A percentile compares a stretch with the other conserved stretches of the same genome.
These are phyloP conservation scores for Cutaneotrichosporon cyanovorans DNA, from an alignment of 1,284 basidiomycete genomes.

Conservation along the genomic window DNA sequence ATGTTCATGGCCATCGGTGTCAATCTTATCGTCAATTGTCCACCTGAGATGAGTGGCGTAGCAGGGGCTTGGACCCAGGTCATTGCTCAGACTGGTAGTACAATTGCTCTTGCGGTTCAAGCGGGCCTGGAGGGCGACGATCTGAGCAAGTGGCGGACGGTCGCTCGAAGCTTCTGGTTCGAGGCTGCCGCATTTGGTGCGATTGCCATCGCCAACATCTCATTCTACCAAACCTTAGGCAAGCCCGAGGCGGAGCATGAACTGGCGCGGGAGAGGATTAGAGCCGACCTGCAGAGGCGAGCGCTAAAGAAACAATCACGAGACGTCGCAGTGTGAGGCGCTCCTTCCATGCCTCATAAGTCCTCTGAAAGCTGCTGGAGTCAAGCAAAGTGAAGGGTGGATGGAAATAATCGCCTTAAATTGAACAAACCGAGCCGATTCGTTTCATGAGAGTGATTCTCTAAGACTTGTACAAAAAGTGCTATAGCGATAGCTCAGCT, in stretches of 20 bases:
- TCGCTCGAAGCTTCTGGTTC: slow-evolving; percentile 30
- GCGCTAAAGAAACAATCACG: background rate
- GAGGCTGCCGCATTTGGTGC: slow-evolving; percentile 28
- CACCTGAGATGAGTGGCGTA: slow-evolving; percentile 33
- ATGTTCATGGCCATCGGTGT: slow-evolving; percentile 25
- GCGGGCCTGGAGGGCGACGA: slow-evolving; percentile 34
- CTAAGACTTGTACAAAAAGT: no score
- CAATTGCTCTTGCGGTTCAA: slow-evolving; percentile 35
- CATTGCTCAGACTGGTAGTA: slow-evolving; percentile 35
- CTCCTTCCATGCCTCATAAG: no score
- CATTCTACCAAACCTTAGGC: slow-evolving; percentile 28
- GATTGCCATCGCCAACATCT: slow-evolving; percentile 20
- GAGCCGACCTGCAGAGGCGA: background rate
- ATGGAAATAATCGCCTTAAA: no score
- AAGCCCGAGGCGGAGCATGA: slow-evolving; percentile 31
- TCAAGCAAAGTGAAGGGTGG: no score
- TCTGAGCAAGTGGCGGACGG: slow-evolving; percentile 28
- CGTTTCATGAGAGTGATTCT: no score
- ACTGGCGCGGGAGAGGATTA: slow-evolving; percentile 27
- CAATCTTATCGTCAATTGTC: slow-evolving; percentile 30
- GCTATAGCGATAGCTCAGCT: no score
- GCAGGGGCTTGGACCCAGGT: slow-evolving; percentile 41
- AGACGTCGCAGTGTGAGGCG: no score
- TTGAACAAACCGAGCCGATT: no score
- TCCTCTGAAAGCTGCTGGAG: no score